These are phyloP conservation scores for Candida anglica DNA, from an alignment of 805 yeast genomes.

Conservation along the genomic window DNA sequence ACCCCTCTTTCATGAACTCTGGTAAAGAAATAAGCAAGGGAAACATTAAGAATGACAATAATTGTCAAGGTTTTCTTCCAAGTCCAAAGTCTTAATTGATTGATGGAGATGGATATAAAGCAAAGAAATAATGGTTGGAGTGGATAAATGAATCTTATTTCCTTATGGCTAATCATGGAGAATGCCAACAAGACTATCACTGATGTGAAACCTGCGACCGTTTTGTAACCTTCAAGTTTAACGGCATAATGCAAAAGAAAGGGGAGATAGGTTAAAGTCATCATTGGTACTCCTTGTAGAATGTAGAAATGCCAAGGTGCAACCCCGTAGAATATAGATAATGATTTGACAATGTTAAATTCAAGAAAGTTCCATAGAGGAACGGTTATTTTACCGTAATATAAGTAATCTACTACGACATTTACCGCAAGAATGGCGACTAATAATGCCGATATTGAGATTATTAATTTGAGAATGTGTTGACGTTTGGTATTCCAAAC, in stretches of 20 bases:
- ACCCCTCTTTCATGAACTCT: conserved; percentile 85
- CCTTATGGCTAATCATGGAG: conserved; percentile 78
- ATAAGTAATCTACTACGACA: conserved; percentile 49
- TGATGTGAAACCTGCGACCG: conserved; percentile 19
- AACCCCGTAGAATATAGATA: conserved; percentile 80
- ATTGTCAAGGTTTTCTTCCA: conserved; percentile 2
- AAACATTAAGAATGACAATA: conserved; percentile 28
- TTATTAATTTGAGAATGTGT: too few species aligned
- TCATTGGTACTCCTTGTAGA: conserved; percentile 75
- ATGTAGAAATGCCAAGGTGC: conserved; percentile 85
- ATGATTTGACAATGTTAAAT: conserved; percentile 70
- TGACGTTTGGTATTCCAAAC: neutral
- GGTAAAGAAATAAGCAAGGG: conserved; percentile 50
- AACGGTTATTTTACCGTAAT: conserved; percentile 52
- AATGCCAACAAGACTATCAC: conserved; percentile 49
- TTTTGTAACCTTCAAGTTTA: conserved; percentile 8
- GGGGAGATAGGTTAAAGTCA: conserved; percentile 66
- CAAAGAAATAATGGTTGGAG: conserved; percentile 69
- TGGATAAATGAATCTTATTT: conserved; percentile 85
- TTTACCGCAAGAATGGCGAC: conserved; percentile 32
- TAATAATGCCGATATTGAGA: conserved; percentile 9
- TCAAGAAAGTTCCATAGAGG: conserved; percentile 70
- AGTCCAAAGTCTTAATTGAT: neutral
- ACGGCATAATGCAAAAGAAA: conserved; percentile 34
- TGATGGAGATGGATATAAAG: conserved; percentile 34